Evolutionary conservation across 805 yeast genomes (phyloP), one percentile per base, ranked within the genome.

Genomic region (Candida ipomoeae): DNA sequence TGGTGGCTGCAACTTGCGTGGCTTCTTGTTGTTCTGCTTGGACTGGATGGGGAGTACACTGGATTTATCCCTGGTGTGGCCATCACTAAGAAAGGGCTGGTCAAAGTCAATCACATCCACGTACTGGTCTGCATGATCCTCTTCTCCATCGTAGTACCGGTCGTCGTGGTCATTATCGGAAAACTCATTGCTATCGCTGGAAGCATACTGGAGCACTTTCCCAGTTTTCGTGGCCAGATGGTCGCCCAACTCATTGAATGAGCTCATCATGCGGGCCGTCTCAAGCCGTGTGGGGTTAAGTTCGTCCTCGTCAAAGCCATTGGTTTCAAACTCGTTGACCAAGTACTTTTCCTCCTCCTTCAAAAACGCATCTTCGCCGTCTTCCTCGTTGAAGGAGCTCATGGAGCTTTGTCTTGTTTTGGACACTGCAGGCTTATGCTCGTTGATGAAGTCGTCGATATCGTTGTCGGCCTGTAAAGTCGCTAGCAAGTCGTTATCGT

Each of bases 391-490:
- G n/a, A 64, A 26, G 3, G 71, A 64, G 31, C 63, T 67, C 26
- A 68, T 48, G 2, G 75, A 68, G 47, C 62, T 64, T 21, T 60
- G 64, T 31, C 72, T 51, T 6, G 59, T 44, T 4, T 46, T 38
- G 29, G 50, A 26, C 5, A 40, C 43, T 3, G 32, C 41, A 4
- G 50, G 40, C 6, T 47, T 55, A 8, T 47, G 36, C 15, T 39
- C 51, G 1, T 51, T 52, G 48, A 32, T 49, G 50, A 72, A 71
- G 49, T 73, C 77, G 38, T 71, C 78, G 15, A 67, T 50, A 51
- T 74, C 79, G 45, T 73, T 72, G 49, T 75, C 80, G 1, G 76
- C 79, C 54, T 75, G 77, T 33, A 75, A 61, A 2, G 79, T 75
- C 15, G 78, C 79, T 40, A 74, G 61, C 32, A 74, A 60, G 52